Percentiles rank a stretch among this genome's conserved stretches.
phyloP scores from a whole-genome alignment of 768 basidiomycete species.

The Asterophora parasitica region DNA sequence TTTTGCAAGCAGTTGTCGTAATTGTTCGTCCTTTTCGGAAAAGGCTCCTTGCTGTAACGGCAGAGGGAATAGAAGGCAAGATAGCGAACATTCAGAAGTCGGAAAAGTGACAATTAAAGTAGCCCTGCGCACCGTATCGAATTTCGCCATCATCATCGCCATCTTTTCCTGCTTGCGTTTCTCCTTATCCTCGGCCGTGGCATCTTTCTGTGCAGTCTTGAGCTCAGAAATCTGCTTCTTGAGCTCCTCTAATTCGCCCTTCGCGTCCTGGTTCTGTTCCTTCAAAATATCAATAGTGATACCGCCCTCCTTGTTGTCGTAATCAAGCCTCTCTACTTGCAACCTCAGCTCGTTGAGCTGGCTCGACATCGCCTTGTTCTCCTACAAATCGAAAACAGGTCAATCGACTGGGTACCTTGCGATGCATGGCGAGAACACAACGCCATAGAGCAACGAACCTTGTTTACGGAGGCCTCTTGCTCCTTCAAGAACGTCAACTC shows the following conservation, averaged over 20 bases:
- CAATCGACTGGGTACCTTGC: not conserved
- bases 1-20: slow-evolving; percentile 79
- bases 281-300: slow-evolving; percentile 94
- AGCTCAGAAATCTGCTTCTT: slow-evolving; percentile 73
- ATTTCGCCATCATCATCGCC: slow-evolving; percentile 99
- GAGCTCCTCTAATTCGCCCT: slow-evolving; percentile 85
- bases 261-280: slow-evolving; percentile 87
- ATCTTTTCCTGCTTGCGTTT: slow-evolving; percentile 99
- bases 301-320: slow-evolving; percentile 91
- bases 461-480: slow-evolving; percentile 74
- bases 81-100: slow-evolving; percentile 2
- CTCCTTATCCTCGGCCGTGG: slow-evolving; percentile 93
- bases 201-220: slow-evolving; percentile 77
- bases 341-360: slow-evolving; percentile 91
- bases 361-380: slow-evolving; percentile 91
- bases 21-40: slow-evolving; percentile 93
- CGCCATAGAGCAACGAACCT: slow-evolving; percentile 38
- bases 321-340: slow-evolving; percentile 87
- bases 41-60: slow-evolving; percentile 75
- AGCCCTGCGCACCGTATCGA: slow-evolving; percentile 71
- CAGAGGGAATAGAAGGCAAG: not conserved
- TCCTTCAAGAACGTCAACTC: slow-evolving; percentile 89
- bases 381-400: slow-evolving; percentile 37
- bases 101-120: slow-evolving; percentile 4
- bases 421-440: not conserved